phyloP scores from a whole-genome alignment of 495 filamentous ascomycete genomes.

The Diplogelasinospora grovesii region DNA sequence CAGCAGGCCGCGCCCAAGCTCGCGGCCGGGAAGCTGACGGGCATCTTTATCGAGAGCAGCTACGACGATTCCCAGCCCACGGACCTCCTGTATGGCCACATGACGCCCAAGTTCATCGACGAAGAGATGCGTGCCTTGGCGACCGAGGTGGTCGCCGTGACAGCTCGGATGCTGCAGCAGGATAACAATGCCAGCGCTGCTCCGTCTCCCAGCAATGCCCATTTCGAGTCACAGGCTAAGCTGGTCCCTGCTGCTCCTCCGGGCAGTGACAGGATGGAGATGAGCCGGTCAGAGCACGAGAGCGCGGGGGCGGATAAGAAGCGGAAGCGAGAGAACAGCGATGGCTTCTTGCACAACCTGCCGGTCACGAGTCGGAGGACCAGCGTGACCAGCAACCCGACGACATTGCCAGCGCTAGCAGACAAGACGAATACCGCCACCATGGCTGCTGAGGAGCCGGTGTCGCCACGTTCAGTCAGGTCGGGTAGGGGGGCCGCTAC shows the following conservation, averaged over 20 bases:
- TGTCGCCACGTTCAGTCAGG: too few relatives aligned
- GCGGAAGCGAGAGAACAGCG: slow-evolving; percentile 34
- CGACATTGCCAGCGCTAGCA: too few relatives aligned
- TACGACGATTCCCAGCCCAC: slow-evolving; percentile 73
- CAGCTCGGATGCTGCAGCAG: slow-evolving; percentile 10
- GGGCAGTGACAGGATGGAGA: slow-evolving; percentile 1
- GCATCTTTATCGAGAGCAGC: slow-evolving; percentile 92
- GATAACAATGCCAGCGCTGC: slow-evolving; percentile 5
- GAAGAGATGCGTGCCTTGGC: slow-evolving; percentile 71
- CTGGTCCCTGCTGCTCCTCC: too few relatives aligned
- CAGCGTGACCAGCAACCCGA: background rate
- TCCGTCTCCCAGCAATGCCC: too few relatives aligned
- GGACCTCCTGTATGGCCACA: slow-evolving; percentile 75
- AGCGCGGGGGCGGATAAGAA: slow-evolving; percentile 28
- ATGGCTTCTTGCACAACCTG: slow-evolving; percentile 7
- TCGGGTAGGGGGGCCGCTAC: too few relatives aligned
- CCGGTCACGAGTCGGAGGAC: background rate
- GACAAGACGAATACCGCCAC: too few relatives aligned
- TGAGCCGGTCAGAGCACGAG: slow-evolving; percentile 4
- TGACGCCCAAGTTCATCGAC: slow-evolving; percentile 73
- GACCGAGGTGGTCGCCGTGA: slow-evolving; percentile 47
- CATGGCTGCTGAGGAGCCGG: too few relatives aligned
- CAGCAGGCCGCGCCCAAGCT: slow-evolving; percentile 78
- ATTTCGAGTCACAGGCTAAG: too few relatives aligned
- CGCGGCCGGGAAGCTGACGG: slow-evolving; percentile 56